Conservation (phyloP, 148 eudicot genomes). For the Rhododendron williamsianum region DNA sequence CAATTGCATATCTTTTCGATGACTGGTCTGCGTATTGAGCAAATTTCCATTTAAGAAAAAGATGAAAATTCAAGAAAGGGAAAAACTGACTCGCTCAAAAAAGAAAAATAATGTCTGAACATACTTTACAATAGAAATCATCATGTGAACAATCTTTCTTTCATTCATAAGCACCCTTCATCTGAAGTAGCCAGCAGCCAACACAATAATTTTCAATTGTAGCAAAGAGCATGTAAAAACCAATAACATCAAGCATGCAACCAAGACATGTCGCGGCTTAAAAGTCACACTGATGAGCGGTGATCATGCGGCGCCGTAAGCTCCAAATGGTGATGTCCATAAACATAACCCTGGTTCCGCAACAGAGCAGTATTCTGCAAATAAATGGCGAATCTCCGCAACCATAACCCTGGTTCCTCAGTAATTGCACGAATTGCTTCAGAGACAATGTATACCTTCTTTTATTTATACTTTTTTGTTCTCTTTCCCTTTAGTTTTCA, state of each 20-base stretch:
- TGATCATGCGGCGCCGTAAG: not conserved
- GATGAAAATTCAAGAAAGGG: not conserved
- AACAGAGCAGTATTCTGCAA: not conserved
- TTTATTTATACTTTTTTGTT: not conserved
- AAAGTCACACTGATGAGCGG: not conserved
- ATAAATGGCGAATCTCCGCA: not conserved
- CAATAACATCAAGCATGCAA: not conserved
- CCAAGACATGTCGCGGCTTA: not conserved
- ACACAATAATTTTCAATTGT: not conserved
- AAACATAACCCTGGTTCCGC: not conserved
- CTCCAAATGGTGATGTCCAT: not conserved
- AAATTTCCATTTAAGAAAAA: not conserved
- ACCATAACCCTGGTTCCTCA: not conserved
- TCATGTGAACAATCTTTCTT: not conserved
- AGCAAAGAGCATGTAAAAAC: not conserved
- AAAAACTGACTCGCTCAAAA: not conserved
- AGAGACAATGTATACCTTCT: not conserved
- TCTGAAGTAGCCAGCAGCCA: not conserved
- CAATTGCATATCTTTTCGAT: not conserved
- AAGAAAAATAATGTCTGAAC: not conserved
- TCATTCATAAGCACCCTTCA: not conserved
- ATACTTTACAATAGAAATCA: not conserved
- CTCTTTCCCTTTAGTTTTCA: not conserved
- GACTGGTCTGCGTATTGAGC: not conserved
- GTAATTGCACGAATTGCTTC: not conserved